Evolutionary conservation across 1,139 yeast genomes (phyloP).

Genomic region (Blastobotrys arbuscula): DNA sequence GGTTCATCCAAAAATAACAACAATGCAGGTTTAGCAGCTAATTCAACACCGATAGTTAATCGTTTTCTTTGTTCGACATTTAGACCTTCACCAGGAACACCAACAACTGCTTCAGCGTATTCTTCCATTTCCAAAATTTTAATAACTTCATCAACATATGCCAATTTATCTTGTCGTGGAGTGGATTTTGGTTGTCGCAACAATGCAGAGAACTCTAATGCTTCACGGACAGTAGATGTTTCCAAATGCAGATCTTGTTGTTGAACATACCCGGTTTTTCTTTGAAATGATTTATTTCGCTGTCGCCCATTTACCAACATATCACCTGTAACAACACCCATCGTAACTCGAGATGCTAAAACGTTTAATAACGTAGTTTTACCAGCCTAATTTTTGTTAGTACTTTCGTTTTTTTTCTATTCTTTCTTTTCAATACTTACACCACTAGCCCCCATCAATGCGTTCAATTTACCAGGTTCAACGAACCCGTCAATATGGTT

Average conservation of each 20-base stretch:
- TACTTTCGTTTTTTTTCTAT: constrained; percentile 37
- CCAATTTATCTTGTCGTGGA: constrained; percentile 63
- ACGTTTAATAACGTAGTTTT: constrained; percentile 90
- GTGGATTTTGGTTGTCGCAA: constrained; percentile 77
- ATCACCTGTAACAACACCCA: constrained; percentile 60
- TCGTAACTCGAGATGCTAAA: constrained; percentile 78
- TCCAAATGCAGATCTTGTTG: constrained; percentile 91
- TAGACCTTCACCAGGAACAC: constrained; percentile 85
- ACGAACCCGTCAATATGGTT: constrained; percentile 57
- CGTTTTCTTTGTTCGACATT: constrained; percentile 89
- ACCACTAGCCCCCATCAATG: constrained; percentile 62
- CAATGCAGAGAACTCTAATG: constrained; percentile 86
- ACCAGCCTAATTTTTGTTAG: constrained; percentile 71
- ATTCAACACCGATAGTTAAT: constrained; percentile 75
- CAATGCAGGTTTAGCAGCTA: constrained; percentile 66
- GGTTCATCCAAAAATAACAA: constrained; percentile 79
- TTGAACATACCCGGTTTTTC: constrained; percentile 93
- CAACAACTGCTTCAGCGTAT: constrained; percentile 72
- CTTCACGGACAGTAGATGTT: constrained; percentile 90
- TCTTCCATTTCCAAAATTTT: constrained; percentile 80
- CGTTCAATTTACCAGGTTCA: constrained; percentile 55
- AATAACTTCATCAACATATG: constrained; percentile 58
- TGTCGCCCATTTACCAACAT: constrained; percentile 69
- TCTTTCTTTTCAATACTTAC: constrained; percentile 55
- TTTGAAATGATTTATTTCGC: constrained; percentile 43